Conservation (phyloP, 108 stramenopile genomes). For the Skeletonema marinoi region DNA sequence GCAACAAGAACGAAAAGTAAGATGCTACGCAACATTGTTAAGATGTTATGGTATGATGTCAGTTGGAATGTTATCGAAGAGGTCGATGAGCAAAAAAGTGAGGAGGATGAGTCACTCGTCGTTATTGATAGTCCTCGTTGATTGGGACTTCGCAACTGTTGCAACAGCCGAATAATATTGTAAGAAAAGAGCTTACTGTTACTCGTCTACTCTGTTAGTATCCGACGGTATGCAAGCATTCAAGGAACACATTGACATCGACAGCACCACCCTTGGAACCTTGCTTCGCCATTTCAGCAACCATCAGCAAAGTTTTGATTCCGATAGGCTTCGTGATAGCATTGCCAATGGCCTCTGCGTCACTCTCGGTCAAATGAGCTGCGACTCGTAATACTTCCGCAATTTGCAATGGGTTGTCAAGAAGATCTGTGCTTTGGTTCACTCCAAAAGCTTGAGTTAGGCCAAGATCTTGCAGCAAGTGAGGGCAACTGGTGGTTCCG, state of each 20-base stretch:
- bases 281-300: conserved; percentile 97
- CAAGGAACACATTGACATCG: conserved; percentile 91
- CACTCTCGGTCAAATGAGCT: conserved; percentile 75
- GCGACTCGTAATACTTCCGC: conserved; percentile 85
- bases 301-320: conserved; percentile 96
- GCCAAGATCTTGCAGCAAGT: conserved; percentile 91
- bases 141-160: not conserved
- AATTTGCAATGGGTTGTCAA: conserved; percentile 86
- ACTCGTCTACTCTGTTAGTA: conserved; percentile 48
- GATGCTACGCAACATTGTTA: conserved; percentile 13
- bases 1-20: conserved; percentile 23
- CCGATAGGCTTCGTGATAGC: conserved; percentile 94
- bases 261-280: conserved; percentile 71
- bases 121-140: not conserved
- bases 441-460: conserved; percentile 93
- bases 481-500: conserved; percentile 91
- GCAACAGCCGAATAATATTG: too few relatives aligned
- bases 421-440: conserved; percentile 74
- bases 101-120: not conserved
- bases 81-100: too few relatives aligned
- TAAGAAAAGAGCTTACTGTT: not conserved
- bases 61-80: too few relatives aligned
- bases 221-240: conserved; percentile 96
- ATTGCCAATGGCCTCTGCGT: conserved; percentile 84
- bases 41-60: too few relatives aligned